phyloP scores from a whole-genome alignment of 2,329 filamentous ascomycete species.

The Lithohypha guttulata region DNA sequence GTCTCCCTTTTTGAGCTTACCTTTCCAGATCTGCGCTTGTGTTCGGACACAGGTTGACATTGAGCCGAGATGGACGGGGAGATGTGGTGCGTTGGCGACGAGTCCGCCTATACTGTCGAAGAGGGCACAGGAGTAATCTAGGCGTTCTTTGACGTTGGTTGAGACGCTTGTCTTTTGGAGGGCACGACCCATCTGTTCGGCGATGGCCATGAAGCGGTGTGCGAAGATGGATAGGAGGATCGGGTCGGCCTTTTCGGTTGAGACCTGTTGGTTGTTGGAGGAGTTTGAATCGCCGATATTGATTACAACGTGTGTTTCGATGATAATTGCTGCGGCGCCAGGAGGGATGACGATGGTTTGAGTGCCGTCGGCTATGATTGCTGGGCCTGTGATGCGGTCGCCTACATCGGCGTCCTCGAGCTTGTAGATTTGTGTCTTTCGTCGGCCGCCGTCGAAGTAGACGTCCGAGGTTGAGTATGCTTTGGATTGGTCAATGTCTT shows the following conservation, averaged over 20 bases:
- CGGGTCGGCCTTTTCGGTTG: conserved; percentile 33
- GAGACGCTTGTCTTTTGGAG: conserved; percentile 46
- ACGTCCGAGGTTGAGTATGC: conserved; percentile 57
- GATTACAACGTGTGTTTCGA: conserved; percentile 81
- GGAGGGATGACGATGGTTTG: conserved; percentile 90
- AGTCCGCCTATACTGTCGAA: conserved; percentile 62
- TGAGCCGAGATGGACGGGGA: conserved; percentile 66
- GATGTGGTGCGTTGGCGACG: conserved; percentile 66
- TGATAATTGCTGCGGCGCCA: conserved; percentile 60
- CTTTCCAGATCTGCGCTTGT: conserved; percentile 68
- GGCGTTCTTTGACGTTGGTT: conserved; percentile 66
- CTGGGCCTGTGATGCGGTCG: conserved; percentile 64
- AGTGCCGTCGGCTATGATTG: conserved; percentile 61
- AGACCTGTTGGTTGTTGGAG: conserved; percentile 10
- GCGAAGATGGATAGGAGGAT: conserved; percentile 46
- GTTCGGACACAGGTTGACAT: conserved; percentile 71
- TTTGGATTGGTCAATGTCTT: conserved; percentile 49
- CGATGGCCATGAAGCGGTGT: conserved; percentile 49
- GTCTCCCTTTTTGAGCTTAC: conserved; percentile 65
- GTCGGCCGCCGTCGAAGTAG: conserved; percentile 73
- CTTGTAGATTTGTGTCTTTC: conserved; percentile 72
- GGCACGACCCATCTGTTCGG: conserved; percentile 49
- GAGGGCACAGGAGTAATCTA: conserved; percentile 68
- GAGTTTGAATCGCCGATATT: conserved; percentile 50
- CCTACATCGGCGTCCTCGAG: conserved; percentile 63